Evolutionary conservation across 805 yeast genomes (phyloP), one percentile per base, ranked within the genome.

Genomic region (Pichia gijzeniarum): DNA sequence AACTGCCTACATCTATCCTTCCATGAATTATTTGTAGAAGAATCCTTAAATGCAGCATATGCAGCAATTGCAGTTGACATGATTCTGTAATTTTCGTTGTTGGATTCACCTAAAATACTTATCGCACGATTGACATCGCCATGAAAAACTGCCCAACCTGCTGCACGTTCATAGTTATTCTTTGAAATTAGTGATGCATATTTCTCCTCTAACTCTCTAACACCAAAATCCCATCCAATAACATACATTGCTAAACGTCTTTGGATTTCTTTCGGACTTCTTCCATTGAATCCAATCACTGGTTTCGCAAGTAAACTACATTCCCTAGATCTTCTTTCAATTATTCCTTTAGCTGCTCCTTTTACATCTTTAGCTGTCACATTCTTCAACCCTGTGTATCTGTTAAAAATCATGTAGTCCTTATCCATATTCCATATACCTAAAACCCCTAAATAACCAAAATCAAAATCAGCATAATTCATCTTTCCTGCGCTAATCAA

Each of bases 41-140:
- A 69, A 44, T 75, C 72, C 45, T 75, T 76, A 59, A 81, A 81
- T 1, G 87, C 83, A 48, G 82, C 70, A 58, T 89, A 86, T 2
- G 96, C 98, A 0, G 96, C 91, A 38, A 89, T 85, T 0, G 98
- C 97, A 0, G 98, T 84, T 0, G 96, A 88, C 74, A 91, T 89
- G 38, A 91, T 72, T 41, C 84, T 67, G 38, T 86, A 70, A 44
- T 81, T 68, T 59, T 84, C 89, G 47, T 77, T 80, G 40, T 80
- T 80, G 2, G 95, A 78, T n/a, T 76, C 70, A 0, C 85, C 79
- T 44, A 91, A 67, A n/a, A 88, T 82, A 36, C 78, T 79, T 4
- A 90, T 85, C 0, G 97, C 95, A 41, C 80, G 73, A 2, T 77
- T 73, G 2, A 91, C 85, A 61, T 89, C 86, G 6, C 95, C 96